phyloP scores from a whole-genome alignment of 208 protist species.

The Zelonia costaricensis region DNA sequence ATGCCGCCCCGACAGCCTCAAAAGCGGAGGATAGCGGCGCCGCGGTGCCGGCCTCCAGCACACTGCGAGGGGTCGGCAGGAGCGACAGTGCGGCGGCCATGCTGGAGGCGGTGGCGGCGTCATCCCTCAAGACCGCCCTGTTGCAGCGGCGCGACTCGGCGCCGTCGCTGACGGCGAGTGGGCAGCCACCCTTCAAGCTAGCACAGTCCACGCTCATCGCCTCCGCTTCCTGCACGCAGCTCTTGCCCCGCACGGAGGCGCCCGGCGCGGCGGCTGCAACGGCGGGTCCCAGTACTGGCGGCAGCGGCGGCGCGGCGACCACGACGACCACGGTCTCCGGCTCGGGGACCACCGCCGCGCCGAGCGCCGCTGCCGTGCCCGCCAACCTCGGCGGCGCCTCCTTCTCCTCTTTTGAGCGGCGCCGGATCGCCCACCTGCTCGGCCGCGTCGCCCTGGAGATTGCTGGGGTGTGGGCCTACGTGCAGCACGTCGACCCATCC shows the following conservation, averaged over 20 bases:
- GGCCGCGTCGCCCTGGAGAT: conserved; percentile 61
- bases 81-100: neutral
- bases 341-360: neutral
- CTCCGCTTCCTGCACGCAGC: conserved; percentile 1
- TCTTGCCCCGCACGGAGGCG: neutral
- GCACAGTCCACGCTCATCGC: neutral
- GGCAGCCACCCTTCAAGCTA: neutral
- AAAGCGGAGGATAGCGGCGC: neutral
- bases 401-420: conserved; percentile 60
- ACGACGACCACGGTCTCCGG: too few species aligned
- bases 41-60: neutral
- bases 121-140: too few species aligned
- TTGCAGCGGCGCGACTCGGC: neutral
- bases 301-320: neutral
- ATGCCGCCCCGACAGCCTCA: too few species aligned
- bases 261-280: neutral
- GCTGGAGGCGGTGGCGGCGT: neutral
- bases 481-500: conserved; percentile 12
- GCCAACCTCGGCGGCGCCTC: conserved; percentile 1
- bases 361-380: neutral
- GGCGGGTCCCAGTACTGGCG: neutral
- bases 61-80: neutral
- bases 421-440: conserved; percentile 53
- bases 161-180: neutral
- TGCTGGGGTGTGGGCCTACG: conserved; percentile 26